Percentiles rank a stretch among this genome's conserved stretches.
These are phyloP conservation scores for Cadophora gregata DNA, from an alignment of 2,329 filamentous ascomycete species.

Conservation along the genomic window DNA sequence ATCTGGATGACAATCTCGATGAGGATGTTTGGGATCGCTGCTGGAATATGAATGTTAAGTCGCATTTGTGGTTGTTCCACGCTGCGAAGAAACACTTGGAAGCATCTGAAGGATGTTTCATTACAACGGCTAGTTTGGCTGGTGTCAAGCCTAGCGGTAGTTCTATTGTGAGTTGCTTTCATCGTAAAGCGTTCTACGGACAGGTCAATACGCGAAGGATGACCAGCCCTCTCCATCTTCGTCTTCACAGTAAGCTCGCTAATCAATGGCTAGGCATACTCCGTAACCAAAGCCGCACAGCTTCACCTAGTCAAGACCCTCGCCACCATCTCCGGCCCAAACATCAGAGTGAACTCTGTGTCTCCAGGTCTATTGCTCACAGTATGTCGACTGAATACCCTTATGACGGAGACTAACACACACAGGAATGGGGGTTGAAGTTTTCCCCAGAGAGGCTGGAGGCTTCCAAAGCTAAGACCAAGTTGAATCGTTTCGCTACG, in stretches of 20 bases:
- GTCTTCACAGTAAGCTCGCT: neutral
- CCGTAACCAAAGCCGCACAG: constrained; percentile 81
- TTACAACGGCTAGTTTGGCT: constrained; percentile 68
- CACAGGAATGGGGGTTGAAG: constrained; percentile 37
- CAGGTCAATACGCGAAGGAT: too few relatives aligned
- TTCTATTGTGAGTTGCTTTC: constrained; percentile 52
- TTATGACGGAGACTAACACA: constrained; percentile 7
- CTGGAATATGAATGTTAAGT: constrained; percentile 68
- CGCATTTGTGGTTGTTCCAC: constrained; percentile 64
- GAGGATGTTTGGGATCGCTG: constrained; percentile 66
- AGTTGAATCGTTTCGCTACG: constrained; percentile 34
- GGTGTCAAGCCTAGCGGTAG: constrained; percentile 69
- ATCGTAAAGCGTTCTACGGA: too few relatives aligned
- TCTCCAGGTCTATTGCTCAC: constrained; percentile 52
- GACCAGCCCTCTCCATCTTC: neutral
- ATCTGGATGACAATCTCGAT: constrained; percentile 58
- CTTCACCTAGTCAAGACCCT: constrained; percentile 62
- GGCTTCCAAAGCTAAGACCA: constrained; percentile 29
- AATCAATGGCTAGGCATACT: constrained; percentile 61
- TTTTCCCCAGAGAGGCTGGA: constrained; percentile 36
- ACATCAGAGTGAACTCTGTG: constrained; percentile 63
- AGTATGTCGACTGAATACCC: neutral
- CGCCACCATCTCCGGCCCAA: constrained; percentile 57
- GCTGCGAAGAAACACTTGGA: constrained; percentile 61
- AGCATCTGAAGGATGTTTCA: constrained; percentile 52